Percentiles rank a stretch among this genome's conserved stretches.
phyloP scores from a whole-genome alignment of 148 eudicot species.

The Silene uniflora region DNA sequence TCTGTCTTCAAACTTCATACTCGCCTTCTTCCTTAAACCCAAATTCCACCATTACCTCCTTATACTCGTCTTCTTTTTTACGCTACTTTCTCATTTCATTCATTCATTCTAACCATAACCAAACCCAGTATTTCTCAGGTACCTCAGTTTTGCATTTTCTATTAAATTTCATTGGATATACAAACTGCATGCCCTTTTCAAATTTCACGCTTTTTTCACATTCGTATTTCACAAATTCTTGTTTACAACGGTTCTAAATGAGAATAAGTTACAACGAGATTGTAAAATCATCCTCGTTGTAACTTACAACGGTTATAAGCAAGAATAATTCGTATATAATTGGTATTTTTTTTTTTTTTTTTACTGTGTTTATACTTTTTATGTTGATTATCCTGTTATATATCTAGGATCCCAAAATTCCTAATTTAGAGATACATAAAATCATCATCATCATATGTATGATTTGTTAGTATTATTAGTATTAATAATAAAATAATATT shows the following conservation, averaged over 20 bases:
- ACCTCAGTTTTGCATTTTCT: not conserved
- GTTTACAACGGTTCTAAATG: too few relatives aligned
- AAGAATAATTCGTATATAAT: not conserved
- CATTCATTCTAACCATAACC: not conserved
- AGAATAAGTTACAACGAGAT: too few relatives aligned
- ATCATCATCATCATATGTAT: too few relatives aligned
- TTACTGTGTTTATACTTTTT: too few relatives aligned
- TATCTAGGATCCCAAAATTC: not conserved
- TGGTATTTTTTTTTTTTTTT: not conserved
- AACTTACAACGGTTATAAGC: too few relatives aligned
- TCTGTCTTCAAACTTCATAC: slow-evolving; percentile 3
- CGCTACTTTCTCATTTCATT: not conserved
- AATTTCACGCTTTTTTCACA: slow-evolving; percentile 10
- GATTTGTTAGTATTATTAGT: too few relatives aligned
- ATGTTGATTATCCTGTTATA: not conserved
- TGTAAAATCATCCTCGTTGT: too few relatives aligned
- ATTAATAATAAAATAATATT: too few relatives aligned
- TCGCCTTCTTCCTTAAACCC: slow-evolving; percentile 15
- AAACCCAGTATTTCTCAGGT: slow-evolving; percentile 12
- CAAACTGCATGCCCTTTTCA: slow-evolving; percentile 10
- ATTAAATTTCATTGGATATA: not conserved
- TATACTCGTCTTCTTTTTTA: not conserved
- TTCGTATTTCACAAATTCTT: too few relatives aligned
- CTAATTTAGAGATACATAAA: not conserved
- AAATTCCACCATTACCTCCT: not conserved